phyloP scores from a whole-genome alignment of 2,329 filamentous ascomycete species.

The Fusarium kyushuense region DNA sequence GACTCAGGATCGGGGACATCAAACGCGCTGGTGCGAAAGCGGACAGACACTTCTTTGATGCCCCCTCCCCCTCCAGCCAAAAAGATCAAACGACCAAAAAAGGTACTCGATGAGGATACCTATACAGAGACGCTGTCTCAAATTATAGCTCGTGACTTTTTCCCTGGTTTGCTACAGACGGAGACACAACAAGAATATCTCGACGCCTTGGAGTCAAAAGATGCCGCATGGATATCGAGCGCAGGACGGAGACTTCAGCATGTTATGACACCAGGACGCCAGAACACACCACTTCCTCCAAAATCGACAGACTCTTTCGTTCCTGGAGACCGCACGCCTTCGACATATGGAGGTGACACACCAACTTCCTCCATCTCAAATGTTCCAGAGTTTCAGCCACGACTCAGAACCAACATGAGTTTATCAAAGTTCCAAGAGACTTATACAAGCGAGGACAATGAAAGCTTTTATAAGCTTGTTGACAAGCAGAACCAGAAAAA shows the following conservation, averaged over 20 bases:
- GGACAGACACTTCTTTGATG: conserved; percentile 79
- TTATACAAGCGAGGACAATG: conserved; percentile 98
- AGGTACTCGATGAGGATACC: conserved; percentile 90
- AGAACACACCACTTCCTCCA: conserved; percentile 41
- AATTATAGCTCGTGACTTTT: conserved; percentile 97
- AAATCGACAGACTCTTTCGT: conserved; percentile 39
- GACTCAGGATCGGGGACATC: conserved; percentile 55
- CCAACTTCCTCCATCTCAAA: conserved; percentile 69
- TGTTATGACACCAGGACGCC: conserved; percentile 82
- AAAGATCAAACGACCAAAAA: conserved; percentile 89
- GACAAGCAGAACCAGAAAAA: conserved; percentile 90
- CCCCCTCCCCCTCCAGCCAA: conserved; percentile 86
- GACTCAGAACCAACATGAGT: conserved; percentile 81
- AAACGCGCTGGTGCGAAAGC: conserved; percentile 74
- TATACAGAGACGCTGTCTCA: conserved; percentile 92
- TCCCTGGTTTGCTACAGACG: conserved; percentile 87
- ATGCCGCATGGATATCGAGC: conserved; percentile 86
- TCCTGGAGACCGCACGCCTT: conserved; percentile 68
- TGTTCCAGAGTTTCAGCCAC: conserved; percentile 55
- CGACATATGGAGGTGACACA: conserved; percentile 77
- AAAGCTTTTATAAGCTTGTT: conserved; percentile 92
- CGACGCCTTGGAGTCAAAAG: conserved; percentile 87
- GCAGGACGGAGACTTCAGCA: conserved; percentile 78
- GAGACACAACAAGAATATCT: conserved; percentile 93
- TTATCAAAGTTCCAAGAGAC: conserved; percentile 88